Conservation (phyloP, 768 basidiomycete genomes). For the Agaricus blazei region DNA sequence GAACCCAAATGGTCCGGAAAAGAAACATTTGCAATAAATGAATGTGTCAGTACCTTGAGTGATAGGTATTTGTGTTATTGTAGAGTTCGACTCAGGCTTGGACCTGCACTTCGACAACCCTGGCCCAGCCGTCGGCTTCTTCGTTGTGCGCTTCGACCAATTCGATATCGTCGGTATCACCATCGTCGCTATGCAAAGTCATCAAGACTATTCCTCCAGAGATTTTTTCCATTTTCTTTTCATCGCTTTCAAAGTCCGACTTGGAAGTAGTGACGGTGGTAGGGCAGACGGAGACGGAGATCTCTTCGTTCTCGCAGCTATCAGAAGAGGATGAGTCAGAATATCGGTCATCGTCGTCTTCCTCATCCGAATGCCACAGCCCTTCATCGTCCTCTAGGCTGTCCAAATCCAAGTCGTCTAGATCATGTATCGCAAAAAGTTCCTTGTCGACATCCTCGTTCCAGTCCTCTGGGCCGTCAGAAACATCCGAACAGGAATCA, state of each 20-base stretch:
- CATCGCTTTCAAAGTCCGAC: background rate
- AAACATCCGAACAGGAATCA: background rate
- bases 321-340: conserved; percentile 4
- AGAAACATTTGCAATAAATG: too few species aligned
- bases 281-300: background rate
- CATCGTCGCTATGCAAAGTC: conserved; percentile 6
- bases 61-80: background rate
- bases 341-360: background rate
- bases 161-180: background rate
- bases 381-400: conserved; percentile 2
- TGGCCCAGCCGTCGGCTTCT: conserved; percentile 1
- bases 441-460: conserved; percentile 3
- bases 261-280: background rate
- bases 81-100: background rate
- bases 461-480: background rate
- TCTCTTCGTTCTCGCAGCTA: background rate
- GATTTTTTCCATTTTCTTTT: background rate
- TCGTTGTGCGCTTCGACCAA: background rate
- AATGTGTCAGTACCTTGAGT: background rate
- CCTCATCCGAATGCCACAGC: background rate
- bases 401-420: conserved; percentile 5
- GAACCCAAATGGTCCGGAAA: background rate
- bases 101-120: conserved; percentile 4
- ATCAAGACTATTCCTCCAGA: conserved; percentile 1
- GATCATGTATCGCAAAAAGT: background rate